phyloP scores from a whole-genome alignment of 2,329 filamentous ascomycete genomes.

The Daldinia sp. region DNA sequence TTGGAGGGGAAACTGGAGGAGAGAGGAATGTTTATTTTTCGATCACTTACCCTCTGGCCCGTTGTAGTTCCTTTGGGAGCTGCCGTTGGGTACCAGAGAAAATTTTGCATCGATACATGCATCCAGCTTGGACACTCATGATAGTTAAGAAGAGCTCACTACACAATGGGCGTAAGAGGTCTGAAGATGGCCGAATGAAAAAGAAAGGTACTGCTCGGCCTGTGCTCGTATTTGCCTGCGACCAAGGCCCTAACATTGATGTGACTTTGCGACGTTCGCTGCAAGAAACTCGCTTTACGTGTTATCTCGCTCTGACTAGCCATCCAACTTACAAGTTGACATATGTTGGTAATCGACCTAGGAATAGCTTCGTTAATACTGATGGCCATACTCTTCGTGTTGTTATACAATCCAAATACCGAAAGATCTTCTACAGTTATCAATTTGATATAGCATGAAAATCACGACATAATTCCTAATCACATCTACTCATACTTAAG shows the following conservation, averaged over 20 bases:
- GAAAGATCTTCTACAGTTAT: neutral
- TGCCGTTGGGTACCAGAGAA: constrained; percentile 54
- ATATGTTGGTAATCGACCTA: neutral
- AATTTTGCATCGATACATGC: constrained; percentile 55
- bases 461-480: too few species aligned
- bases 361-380: neutral
- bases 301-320: neutral
- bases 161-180: too few species aligned
- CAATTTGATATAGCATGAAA: too few species aligned
- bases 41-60: constrained; percentile 70
- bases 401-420: neutral
- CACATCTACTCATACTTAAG: neutral
- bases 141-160: neutral
- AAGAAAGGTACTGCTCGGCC: neutral
- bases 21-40: constrained; percentile 64
- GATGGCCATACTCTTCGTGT: neutral
- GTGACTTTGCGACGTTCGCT: neutral
- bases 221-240: neutral
- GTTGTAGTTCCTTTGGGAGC: constrained; percentile 42
- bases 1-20: constrained; percentile 78
- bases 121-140: neutral
- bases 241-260: neutral
- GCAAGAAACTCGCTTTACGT: neutral
- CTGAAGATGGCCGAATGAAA: too few species aligned
- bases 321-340: neutral